Conservation (phyloP, 441 rosid species). For the Gossypium schwendimanii region DNA sequence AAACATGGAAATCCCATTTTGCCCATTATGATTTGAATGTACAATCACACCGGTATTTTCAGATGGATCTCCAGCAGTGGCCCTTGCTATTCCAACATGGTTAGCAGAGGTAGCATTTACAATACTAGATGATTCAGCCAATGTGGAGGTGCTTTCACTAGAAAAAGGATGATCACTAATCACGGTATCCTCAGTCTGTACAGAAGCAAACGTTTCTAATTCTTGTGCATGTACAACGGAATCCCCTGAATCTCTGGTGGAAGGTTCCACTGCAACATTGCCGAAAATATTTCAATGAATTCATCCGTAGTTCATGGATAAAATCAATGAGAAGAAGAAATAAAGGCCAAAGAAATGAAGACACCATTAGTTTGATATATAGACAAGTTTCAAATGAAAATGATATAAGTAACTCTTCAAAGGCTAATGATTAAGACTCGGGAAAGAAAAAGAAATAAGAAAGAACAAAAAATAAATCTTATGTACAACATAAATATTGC, state of each 20-base stretch:
- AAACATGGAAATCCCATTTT: constrained; percentile 58
- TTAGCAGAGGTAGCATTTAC: constrained; percentile 22
- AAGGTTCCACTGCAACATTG: constrained; percentile 47
- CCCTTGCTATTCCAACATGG: constrained; percentile 28
- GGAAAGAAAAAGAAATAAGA: background rate
- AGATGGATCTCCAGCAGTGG: constrained; percentile 32
- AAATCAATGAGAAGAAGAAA: background rate
- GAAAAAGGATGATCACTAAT: constrained; percentile 31
- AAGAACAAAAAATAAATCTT: background rate
- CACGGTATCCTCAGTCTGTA: constrained; percentile 23
- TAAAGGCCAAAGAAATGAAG: background rate
- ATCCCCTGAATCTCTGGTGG: constrained; percentile 37
- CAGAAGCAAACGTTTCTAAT: constrained; percentile 39
- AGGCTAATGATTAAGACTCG: background rate
- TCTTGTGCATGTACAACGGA: constrained; percentile 42
- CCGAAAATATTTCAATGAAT: background rate
- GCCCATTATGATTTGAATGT: constrained; percentile 33
- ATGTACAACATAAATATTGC: background rate
- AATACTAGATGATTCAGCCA: constrained; percentile 44
- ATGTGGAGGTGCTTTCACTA: constrained; percentile 29
- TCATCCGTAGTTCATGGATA: background rate
- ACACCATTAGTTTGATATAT: background rate
- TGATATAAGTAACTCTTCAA: background rate
- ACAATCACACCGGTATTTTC: constrained; percentile 36
- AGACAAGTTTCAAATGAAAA: background rate